Percentiles rank a stretch among this genome's conserved stretches.
phyloP scores from a whole-genome alignment of 2,329 filamentous ascomycete genomes.

The Penicillium sp. region DNA sequence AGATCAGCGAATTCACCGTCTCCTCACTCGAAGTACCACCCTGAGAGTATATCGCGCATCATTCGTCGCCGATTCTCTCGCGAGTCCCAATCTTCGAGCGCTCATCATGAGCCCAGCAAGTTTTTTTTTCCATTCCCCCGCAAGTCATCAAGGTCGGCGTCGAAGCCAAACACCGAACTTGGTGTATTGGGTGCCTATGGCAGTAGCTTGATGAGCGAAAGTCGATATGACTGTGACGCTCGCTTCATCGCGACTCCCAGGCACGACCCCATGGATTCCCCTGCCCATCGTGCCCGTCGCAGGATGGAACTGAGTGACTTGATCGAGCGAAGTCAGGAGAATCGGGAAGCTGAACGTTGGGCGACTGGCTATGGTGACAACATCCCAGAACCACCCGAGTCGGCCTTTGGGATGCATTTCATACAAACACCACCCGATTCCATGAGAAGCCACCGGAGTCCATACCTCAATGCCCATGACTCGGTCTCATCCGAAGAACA shows the following conservation, averaged over 20 bases:
- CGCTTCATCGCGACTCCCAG: constrained; percentile 41
- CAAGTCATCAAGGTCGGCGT: constrained; percentile 18
- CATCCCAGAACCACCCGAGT: constrained; percentile 4
- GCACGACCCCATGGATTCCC: constrained; percentile 18
- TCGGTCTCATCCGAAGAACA: not conserved
- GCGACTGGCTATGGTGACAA: not conserved
- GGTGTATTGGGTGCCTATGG: constrained; percentile 27
- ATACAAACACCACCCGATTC: constrained; percentile 21
- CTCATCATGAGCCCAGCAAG: constrained; percentile 18
- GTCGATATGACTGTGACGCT: constrained; percentile 47
- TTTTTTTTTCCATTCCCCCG: constrained; percentile 23
- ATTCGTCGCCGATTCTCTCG: constrained; percentile 39
- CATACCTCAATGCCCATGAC: not conserved
- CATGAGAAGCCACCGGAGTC: constrained; percentile 1
- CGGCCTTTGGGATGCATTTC: constrained; percentile 19
- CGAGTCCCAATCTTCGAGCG: constrained; percentile 28
- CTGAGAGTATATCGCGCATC: constrained; percentile 30
- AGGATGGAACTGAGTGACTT: constrained; percentile 23
- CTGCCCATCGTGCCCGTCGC: constrained; percentile 5
- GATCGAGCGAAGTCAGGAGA: constrained; percentile 25
- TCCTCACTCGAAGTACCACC: constrained; percentile 11
- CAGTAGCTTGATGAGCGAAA: constrained; percentile 41
- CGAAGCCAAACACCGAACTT: constrained; percentile 7
- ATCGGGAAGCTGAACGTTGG: constrained; percentile 16
- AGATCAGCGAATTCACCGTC: constrained; percentile 10